Evolutionary conservation across 148 eudicot species (phyloP), one percentile per base, ranked within the genome.

Genomic region (Fagopyrum homotropicum): DNA sequence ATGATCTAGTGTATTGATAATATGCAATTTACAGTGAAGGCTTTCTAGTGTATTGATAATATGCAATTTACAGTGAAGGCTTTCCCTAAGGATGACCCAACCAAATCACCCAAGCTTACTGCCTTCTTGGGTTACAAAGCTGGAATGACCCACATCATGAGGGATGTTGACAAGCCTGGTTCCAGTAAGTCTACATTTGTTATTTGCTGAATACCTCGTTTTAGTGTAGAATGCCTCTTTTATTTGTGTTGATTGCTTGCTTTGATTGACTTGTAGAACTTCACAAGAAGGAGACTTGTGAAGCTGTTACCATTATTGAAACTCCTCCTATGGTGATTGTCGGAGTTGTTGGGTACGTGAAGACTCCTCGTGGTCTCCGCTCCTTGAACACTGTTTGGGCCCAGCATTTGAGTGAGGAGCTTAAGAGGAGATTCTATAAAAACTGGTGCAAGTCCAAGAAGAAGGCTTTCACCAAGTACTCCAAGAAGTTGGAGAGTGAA

Each of bases 221-320:
- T 45, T 16, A 57, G 6, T 43, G 1, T 4, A 4, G 5, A 56
- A 35, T 55, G 61, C 60, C n/a, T n/a, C 12, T 44, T 5, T 17
- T 5, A 1, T 45, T 4, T 19, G 14, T 26, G 22, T n/a, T 72
- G 57, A 72, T 78, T 50, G 14, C 7, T 66, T 66, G 17, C 45
- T 11, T 40, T 16, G 9, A 73, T 69, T 63, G 5, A 69, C 45
- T 19, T 54, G 7, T 72, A 89, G 93, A 89, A 77, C 84, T 89
- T 51, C 93, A 89, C 84, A 89, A 89, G 86, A 89, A 89, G 80
- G 93, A 89, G 79, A 84, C 91, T 0, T 86, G 89, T 78, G 94
- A 89, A 80, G 83, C 91, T 77, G 94, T 89, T 3, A 89, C 91
- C 7, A 76, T 89, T 8, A 50, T 89, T 72, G 94, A 89, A 75